These are phyloP conservation scores for Lasiosphaeriaceae sp. DNA, from an alignment of 495 filamentous ascomycete genomes.

Conservation along the genomic window DNA sequence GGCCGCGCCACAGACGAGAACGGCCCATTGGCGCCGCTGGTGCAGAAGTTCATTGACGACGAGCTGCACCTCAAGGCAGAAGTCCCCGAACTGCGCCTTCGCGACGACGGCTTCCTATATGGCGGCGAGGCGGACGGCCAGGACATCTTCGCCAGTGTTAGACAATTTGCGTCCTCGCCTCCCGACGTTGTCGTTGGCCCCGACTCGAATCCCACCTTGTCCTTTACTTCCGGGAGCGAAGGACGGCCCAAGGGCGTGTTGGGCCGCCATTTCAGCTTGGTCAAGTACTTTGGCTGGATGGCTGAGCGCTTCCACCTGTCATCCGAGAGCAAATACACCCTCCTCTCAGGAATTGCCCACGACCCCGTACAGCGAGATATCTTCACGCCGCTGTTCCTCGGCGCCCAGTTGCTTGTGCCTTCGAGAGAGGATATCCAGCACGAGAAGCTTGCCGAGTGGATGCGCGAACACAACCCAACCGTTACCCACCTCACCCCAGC, in stretches of 20 bases:
- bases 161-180: slow-evolving; percentile 47
- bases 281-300: slow-evolving; percentile 95
- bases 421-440: slow-evolving; percentile 82
- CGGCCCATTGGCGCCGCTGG: slow-evolving; percentile 62
- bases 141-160: slow-evolving; percentile 61
- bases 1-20: slow-evolving; percentile 73
- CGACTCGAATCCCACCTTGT: slow-evolving; percentile 78
- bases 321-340: slow-evolving; percentile 73
- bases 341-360: slow-evolving; percentile 81
- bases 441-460: slow-evolving; percentile 89
- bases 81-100: slow-evolving; percentile 70
- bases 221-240: slow-evolving; percentile 84
- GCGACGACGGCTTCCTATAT: slow-evolving; percentile 66
- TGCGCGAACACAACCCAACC: slow-evolving; percentile 71
- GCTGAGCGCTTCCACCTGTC: slow-evolving; percentile 71
- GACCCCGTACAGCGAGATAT: slow-evolving; percentile 93
- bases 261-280: slow-evolving; percentile 82
- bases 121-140: slow-evolving; percentile 63
- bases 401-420: slow-evolving; percentile 77
- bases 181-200: slow-evolving; percentile 84
- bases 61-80: slow-evolving; percentile 70
- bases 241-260: slow-evolving; percentile 72
- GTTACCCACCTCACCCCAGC: slow-evolving; percentile 92
- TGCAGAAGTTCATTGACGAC: slow-evolving; percentile 70
- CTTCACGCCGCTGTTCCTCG: slow-evolving; percentile 88